Evolutionary conservation across 2,329 filamentous ascomycete species (phyloP), one percentile per base, ranked within the genome.

Genomic region (Penicillium griseofulvum): DNA sequence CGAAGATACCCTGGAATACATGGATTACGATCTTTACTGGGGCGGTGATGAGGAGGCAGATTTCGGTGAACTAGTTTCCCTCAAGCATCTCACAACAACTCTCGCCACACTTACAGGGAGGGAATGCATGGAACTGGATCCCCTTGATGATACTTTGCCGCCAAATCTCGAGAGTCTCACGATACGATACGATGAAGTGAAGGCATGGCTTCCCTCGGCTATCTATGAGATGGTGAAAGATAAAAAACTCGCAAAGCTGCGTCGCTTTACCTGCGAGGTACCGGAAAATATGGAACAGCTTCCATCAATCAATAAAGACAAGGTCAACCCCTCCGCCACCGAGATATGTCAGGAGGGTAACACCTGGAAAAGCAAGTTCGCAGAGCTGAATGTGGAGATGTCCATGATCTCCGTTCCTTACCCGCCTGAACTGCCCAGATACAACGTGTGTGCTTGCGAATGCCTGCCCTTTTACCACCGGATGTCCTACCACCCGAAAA

Each of bases 21-120:
- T 55, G 7, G 53, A 55, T 28, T 41, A 52, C 39, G 53, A 55
- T 36, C 16, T 52, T 19, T 55, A 55, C 41, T 55, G 48, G 53
- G 53, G 48, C 9, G 12, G 8, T 24, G 53, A 51, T 16, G 36
- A 29, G 4, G 41, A 52, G 9, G 24, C 41, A 22, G 29, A 52
- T 11, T 52, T 52, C 17, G 8, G n/a, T 17, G 34, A 16, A n/a
- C 26, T 54, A 11, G 19, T 28, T 9, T 17, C 7, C 4, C 39
- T 52, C 14, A 44, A 57, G 26, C 36, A 57, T 37, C 42, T 57
- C 26, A 57, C 52, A 12, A 37, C 33, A n/a, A 55, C 52, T 1
- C 34, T 49, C n/a, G 28, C 37, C 29, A 28, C 51, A 29, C 44
- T 54, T 17, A 11, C 37, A 11, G 45, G 51, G 8, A 24, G 12